Evolutionary conservation across 2,329 filamentous ascomycete species (phyloP).

Genomic region (Colletotrichum echinochloae): DNA sequence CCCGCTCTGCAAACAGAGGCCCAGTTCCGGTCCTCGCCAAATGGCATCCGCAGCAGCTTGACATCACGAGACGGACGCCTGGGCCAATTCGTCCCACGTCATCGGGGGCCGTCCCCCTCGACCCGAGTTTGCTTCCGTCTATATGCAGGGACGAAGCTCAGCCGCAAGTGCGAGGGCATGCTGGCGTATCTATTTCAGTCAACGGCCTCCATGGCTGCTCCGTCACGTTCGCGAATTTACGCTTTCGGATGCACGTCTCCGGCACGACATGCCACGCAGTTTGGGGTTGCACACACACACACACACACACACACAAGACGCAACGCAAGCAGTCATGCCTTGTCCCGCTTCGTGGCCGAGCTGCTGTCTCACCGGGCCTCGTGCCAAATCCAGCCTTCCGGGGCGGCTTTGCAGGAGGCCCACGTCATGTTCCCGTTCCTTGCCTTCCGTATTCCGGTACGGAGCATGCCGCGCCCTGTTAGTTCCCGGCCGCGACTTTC

Average conservation of each 20-base stretch:
- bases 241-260: conserved; percentile 21
- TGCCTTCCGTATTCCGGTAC: conserved; percentile 9
- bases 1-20: conserved; percentile 28
- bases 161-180: not conserved
- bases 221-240: not conserved
- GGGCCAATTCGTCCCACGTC: conserved; percentile 33
- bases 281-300: conserved; percentile 5
- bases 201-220: not conserved
- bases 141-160: not conserved
- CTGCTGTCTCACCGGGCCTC: conserved; percentile 22
- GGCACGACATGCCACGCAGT: conserved; percentile 3
- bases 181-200: conserved; percentile 1
- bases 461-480: conserved; percentile 25
- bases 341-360: conserved; percentile 7
- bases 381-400: conserved; percentile 31
- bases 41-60: conserved; percentile 35
- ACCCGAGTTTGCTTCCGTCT: not conserved
- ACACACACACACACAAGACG: not conserved
- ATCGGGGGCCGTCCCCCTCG: not conserved
- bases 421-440: conserved; percentile 19
- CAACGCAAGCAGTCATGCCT: conserved; percentile 33
- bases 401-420: conserved; percentile 27
- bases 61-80: conserved; percentile 39
- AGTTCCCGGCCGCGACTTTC: conserved; percentile 31
- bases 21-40: conserved; percentile 27